Conservation (phyloP, 331 rosid genomes). For the Phaseolus coccineus region DNA sequence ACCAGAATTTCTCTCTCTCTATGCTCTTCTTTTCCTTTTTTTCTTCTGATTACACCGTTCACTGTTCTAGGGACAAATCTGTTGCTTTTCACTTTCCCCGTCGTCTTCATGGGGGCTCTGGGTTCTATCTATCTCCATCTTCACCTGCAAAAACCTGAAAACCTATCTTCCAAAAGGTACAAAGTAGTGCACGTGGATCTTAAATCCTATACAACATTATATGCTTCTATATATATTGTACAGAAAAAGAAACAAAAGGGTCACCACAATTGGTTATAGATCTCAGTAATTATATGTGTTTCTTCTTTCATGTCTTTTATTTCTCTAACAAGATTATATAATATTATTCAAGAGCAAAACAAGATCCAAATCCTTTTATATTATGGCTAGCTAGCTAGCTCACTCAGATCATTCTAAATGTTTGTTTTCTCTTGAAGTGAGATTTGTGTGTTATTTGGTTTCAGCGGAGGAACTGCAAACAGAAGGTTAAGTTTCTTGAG, state of each 20-base stretch:
- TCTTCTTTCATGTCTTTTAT: no score
- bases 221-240: neutral
- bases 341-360: no score
- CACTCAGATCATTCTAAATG: no score
- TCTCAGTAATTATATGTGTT: no score
- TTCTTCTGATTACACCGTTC: neutral
- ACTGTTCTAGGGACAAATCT: constrained; percentile 62
- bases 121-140: constrained; percentile 72
- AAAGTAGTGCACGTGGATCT: neutral
- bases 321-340: no score
- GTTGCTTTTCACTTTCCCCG: constrained; percentile 72
- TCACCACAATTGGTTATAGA: no score
- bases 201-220: neutral
- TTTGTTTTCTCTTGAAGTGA: no score
- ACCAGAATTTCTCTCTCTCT: neutral
- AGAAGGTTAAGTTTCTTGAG: constrained; percentile 46
- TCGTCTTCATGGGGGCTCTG: constrained; percentile 67
- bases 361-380: no score
- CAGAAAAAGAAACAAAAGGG: neutral
- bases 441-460: neutral
- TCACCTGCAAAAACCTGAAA: constrained; percentile 39
- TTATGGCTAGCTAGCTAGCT: no score
- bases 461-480: neutral
- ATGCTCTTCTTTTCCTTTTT: neutral
- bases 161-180: constrained; percentile 6